These are phyloP conservation scores for Luffa acutangula DNA, from an alignment of 306 rosid genomes.

Conservation along the genomic window DNA sequence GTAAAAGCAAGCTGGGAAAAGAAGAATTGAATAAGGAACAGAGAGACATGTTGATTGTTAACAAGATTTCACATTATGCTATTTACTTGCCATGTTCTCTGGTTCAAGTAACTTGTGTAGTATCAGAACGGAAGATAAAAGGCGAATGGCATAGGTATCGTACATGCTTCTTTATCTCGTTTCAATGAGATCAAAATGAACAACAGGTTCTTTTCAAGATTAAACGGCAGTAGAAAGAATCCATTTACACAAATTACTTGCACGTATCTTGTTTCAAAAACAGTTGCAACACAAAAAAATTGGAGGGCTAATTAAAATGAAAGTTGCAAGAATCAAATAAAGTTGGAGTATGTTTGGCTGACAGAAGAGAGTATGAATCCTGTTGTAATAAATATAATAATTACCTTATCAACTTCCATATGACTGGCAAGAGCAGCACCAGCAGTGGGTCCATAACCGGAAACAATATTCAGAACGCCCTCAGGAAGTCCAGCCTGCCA, in stretches of 20 bases:
- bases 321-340: neutral
- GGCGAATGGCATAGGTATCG: neutral
- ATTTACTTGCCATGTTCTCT: too few species aligned
- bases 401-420: slow-evolving; percentile 92
- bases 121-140: neutral
- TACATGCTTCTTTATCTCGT: neutral
- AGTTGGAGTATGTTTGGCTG: neutral
- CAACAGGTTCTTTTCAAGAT: neutral
- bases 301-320: neutral
- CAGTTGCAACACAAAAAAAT: neutral
- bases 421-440: slow-evolving; percentile 93
- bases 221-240: neutral
- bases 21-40: neutral
- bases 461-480: slow-evolving; percentile 75
- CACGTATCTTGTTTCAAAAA: neutral
- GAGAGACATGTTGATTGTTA: neutral
- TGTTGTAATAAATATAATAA: neutral
- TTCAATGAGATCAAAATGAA: neutral
- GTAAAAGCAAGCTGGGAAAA: slow-evolving; percentile 79
- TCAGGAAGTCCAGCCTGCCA: slow-evolving; percentile 88
- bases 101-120: too few species aligned
- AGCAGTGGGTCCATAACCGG: slow-evolving; percentile 91
- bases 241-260: neutral
- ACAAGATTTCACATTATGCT: too few species aligned
- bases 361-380: neutral